Evolutionary conservation across 192 early-diverging fungal genomes (phyloP).

Genomic region (Backusella luteola): DNA sequence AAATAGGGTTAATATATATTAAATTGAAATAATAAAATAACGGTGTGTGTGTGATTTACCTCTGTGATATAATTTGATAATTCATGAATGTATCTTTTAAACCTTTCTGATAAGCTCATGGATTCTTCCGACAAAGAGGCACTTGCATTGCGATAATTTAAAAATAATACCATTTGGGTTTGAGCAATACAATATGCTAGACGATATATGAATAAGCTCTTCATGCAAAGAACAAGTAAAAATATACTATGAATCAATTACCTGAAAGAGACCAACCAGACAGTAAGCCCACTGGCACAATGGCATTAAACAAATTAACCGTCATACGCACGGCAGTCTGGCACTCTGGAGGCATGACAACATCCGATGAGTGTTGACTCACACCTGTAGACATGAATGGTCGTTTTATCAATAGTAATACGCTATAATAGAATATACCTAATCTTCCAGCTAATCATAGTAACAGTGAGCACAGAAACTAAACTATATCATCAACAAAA

Average conservation of each 20-base stretch:
- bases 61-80: constrained; percentile 8
- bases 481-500: neutral
- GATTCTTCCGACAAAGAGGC: neutral
- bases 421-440: neutral
- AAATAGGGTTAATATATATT: neutral
- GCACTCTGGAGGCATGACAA: constrained; percentile 2
- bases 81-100: neutral
- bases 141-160: neutral
- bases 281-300: neutral
- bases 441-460: neutral
- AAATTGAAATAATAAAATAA: neutral
- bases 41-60: neutral
- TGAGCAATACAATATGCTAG: neutral
- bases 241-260: neutral
- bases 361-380: neutral
- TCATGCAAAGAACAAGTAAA: neutral
- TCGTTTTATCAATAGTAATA: neutral
- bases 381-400: constrained; percentile 9
- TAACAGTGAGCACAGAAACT: neutral
- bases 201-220: neutral
- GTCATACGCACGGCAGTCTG: neutral
- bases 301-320: neutral
- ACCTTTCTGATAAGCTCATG: constrained; percentile 3
- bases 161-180: constrained; percentile 10
- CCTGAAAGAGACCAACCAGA: constrained; percentile 10